Percentiles rank a stretch among this genome's conserved stretches.
Conservation (phyloP, 352 stramenopile genomes). For the Globisporangium alternatum region DNA sequence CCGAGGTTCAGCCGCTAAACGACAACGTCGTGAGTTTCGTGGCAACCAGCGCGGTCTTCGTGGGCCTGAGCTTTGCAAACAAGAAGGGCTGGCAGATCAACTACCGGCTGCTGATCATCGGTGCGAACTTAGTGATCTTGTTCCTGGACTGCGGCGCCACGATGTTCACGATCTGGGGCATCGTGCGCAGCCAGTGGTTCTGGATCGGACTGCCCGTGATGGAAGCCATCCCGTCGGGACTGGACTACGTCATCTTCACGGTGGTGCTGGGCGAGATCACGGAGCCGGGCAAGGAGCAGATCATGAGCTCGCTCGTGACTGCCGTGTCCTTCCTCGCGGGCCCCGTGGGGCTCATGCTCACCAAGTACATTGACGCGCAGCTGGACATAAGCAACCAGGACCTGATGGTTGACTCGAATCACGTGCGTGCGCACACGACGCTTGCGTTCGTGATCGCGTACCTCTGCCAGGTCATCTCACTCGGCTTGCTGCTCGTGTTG, state of each 20-base stretch:
- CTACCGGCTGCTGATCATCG: constrained; percentile 37
- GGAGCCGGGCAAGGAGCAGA: constrained; percentile 25
- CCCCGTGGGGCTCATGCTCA: constrained; percentile 36
- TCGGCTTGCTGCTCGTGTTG: constrained; percentile 51
- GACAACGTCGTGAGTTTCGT: constrained; percentile 53
- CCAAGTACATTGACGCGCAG: constrained; percentile 53
- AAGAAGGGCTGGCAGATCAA: constrained; percentile 44
- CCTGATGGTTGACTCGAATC: constrained; percentile 33
- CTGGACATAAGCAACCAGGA: constrained; percentile 37
- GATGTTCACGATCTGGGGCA: constrained; percentile 54
- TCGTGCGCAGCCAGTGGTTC: constrained; percentile 60
- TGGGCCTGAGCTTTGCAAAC: constrained; percentile 25
- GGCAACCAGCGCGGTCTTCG: constrained; percentile 28
- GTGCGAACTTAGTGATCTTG: constrained; percentile 28
- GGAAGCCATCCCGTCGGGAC: constrained; percentile 42
- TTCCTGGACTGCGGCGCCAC: constrained; percentile 38
- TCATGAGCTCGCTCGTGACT: constrained; percentile 39
- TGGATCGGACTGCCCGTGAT: constrained; percentile 59
- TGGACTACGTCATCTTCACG: constrained; percentile 53
- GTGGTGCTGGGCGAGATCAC: constrained; percentile 43
- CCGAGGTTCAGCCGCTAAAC: constrained; percentile 49
- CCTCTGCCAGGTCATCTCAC: constrained; percentile 30
- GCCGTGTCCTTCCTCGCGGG: constrained; percentile 42
- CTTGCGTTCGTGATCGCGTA: constrained; percentile 36
- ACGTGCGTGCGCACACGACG: constrained; percentile 32